Base-by-base conservation (phyloP, 129 eudicot species). In the Erigeron canadensis region DNA sequence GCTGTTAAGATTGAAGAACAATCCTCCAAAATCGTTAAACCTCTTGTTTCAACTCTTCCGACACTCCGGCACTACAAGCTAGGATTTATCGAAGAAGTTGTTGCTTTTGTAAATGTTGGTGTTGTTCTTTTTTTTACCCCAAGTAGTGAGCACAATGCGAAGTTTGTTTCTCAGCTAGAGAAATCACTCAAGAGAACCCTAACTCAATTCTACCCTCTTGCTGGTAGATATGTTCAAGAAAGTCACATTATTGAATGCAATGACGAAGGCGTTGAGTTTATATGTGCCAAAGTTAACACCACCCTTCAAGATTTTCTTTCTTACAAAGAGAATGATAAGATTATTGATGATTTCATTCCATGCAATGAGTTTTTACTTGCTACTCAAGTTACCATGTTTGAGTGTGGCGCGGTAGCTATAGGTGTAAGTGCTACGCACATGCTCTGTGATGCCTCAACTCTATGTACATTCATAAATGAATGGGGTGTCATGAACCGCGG, bases 321-420 rank as follows among this genome's bases (percentile, higher is more conserved):
- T 34, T 28, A 10, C 2, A 10, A 62, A 34, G 9, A 6, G 67
- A 39, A 62, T 62, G 2, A 3, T 47, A 47, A 47, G 15, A 2
- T 47, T 5, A n/a, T 47, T 47, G 6, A 47, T 11, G 7, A 47
- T 10, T 47, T 28, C 34, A 28, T 28, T 28, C 34, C 34, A 28
- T 28, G 34, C 34, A 28, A 28, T 28, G 34, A 28, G 2, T 28
- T 28, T 1, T 28, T 28, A 28, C 0, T 28, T 28, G 34, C 34
- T 28, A 28, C 34, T 28, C 34, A 28, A 6, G 41, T 74, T n/a
- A 79, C 74, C 23, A 38, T 44, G 7, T 80, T 68, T 17, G 68
- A 51, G 22, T 80, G 84, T 41, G 84, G 77, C 8, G 80, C 72
- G 3, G 3, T 67, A 56, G 72, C 84, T 6, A 17, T 80, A 19